phyloP scores from a whole-genome alignment of 257 asterid genomes.

The Petrea volubilis region DNA sequence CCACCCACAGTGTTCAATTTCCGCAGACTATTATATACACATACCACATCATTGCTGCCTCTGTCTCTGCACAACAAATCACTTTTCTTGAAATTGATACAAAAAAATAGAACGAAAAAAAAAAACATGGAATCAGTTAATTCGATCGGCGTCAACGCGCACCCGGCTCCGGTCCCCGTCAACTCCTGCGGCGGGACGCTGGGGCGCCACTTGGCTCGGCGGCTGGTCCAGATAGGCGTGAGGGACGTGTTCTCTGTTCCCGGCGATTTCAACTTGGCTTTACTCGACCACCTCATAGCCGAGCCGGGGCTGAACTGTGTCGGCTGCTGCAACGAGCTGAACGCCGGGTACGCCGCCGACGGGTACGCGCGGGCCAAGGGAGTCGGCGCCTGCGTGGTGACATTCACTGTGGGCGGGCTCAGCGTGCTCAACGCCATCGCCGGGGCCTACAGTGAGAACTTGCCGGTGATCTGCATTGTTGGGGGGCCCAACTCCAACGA shows the following conservation, averaged over 20 bases:
- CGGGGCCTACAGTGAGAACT: conserved; percentile 79
- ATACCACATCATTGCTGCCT: not conserved
- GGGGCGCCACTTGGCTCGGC: conserved; percentile 65
- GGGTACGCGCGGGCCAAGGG: conserved; percentile 77
- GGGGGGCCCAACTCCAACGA: conserved; percentile 89
- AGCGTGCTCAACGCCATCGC: conserved; percentile 81
- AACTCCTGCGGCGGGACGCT: conserved; percentile 41
- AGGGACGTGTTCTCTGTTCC: conserved; percentile 75
- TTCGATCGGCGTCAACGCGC: conserved; percentile 12
- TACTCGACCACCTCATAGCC: conserved; percentile 63
- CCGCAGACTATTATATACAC: conserved; percentile 23
- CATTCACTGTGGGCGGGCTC: conserved; percentile 82
- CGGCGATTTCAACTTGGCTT: conserved; percentile 69
- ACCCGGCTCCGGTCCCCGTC: conserved; percentile 17
- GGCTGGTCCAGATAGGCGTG: conserved; percentile 73
- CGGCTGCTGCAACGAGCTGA: conserved; percentile 85
- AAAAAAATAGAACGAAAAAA: not conserved
- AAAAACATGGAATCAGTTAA: conserved; percentile 33
- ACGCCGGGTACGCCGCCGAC: conserved; percentile 81
- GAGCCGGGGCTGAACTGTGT: conserved; percentile 66
- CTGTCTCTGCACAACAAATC: not conserved
- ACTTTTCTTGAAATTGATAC: not conserved
- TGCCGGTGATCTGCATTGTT: conserved; percentile 74
- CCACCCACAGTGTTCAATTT: conserved; percentile 41
- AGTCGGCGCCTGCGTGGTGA: conserved; percentile 80